A percentile compares a stretch with the other conserved stretches of the same genome.
Conservation (phyloP, 164 flowering plant genomes). For the Cinnamomum micranthum region DNA sequence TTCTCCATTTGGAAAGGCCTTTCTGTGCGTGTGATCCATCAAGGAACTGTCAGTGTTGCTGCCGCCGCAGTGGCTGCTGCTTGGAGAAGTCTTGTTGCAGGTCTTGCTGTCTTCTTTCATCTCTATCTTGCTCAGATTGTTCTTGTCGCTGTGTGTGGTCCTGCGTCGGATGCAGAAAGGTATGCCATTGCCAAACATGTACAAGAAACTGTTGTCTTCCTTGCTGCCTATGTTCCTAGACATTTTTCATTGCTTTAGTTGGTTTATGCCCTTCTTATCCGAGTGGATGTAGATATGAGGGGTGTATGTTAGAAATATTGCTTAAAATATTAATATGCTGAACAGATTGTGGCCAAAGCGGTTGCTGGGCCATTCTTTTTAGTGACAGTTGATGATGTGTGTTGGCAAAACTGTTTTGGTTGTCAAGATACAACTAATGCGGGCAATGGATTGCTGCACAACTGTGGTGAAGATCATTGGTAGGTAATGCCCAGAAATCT, state of each 20-base stretch:
- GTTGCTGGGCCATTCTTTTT: not conserved
- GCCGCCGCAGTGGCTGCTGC: constrained; percentile 27
- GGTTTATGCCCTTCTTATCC: not conserved
- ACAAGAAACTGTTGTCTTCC: constrained; percentile 37
- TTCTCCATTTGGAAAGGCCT: constrained; percentile 5
- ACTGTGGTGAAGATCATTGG: not conserved
- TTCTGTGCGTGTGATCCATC: constrained; percentile 5
- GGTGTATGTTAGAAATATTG: not conserved
- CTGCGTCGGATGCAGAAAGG: constrained; percentile 28
- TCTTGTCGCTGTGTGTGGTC: constrained; percentile 25
- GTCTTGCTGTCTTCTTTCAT: constrained; percentile 23
- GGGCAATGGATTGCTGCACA: not conserved
- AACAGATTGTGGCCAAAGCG: not conserved
- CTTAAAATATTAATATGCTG: not conserved
- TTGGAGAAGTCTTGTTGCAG: constrained; percentile 25
- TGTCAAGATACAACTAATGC: not conserved
- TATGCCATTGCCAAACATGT: constrained; percentile 29
- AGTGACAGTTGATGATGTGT: not conserved
- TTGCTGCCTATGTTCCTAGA: constrained; percentile 30
- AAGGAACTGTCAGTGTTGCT: constrained; percentile 13
- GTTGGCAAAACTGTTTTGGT: not conserved
- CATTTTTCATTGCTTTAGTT: not conserved
- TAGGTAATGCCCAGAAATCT: too few species aligned
- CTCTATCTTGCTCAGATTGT: constrained; percentile 33
- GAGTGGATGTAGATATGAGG: not conserved